Conservation (phyloP, 192 early-diverging fungal species). For the Linnemannia exigua region DNA sequence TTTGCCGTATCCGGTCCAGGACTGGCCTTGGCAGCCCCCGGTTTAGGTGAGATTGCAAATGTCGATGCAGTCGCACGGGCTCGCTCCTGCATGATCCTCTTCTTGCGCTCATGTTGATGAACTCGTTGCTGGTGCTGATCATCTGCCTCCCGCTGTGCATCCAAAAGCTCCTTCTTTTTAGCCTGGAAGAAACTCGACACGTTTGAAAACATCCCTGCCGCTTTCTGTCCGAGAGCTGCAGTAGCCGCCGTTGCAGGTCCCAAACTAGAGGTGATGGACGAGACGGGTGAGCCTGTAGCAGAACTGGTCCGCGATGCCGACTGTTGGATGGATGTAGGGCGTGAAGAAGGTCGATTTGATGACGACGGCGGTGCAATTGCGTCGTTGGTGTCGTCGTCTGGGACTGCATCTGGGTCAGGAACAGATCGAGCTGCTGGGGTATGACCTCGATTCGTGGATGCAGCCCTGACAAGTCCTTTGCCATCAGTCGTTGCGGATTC, state of each 20-base stretch:
- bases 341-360: background rate
- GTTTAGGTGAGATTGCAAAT: conserved; percentile 39
- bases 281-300: conserved; percentile 12
- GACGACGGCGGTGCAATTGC: conserved; percentile 18
- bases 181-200: conserved; percentile 63
- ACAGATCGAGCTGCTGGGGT: conserved; percentile 17
- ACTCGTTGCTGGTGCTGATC: conserved; percentile 53
- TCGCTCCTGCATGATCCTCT: conserved; percentile 48
- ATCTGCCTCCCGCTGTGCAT: conserved; percentile 59
- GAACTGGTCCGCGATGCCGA: conserved; percentile 1
- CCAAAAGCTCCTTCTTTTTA: conserved; percentile 61
- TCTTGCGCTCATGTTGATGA: conserved; percentile 47
- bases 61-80: conserved; percentile 48
- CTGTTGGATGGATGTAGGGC: conserved; percentile 13
- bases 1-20: background rate
- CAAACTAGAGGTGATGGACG: conserved; percentile 14
- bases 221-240: conserved; percentile 60
- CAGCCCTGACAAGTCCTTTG: conserved; percentile 30
- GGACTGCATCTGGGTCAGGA: conserved; percentile 26
- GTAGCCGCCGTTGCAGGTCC: conserved; percentile 52
- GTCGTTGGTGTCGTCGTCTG: conserved; percentile 32
- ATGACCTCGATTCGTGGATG: conserved; percentile 24
- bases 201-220: conserved; percentile 62
- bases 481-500: background rate
- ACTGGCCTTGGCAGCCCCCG: background rate